Conservation (phyloP, 352 stramenopile genomes). For the Phytophthora ramorum region DNA sequence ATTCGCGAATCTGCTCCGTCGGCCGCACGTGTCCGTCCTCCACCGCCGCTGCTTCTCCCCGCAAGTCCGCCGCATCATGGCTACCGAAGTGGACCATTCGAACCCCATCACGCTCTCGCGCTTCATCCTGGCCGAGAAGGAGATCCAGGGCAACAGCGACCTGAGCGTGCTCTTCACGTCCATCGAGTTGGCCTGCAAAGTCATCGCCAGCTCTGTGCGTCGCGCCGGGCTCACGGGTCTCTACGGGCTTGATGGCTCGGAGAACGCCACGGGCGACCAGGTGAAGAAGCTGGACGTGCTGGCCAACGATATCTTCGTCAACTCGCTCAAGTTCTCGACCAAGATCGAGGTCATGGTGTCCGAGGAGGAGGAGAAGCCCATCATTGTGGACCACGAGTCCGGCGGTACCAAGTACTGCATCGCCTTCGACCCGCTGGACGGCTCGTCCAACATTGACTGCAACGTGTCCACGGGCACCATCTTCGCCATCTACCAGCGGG, state of each 20-base stretch:
- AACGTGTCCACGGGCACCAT: slow-evolving; percentile 99
- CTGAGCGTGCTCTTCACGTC: slow-evolving; percentile 96
- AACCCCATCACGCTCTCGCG: slow-evolving; percentile 94
- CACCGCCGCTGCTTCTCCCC: slow-evolving; percentile 1
- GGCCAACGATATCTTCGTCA: slow-evolving; percentile 99
- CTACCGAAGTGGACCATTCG: slow-evolving; percentile 65
- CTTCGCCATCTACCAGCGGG: slow-evolving; percentile 97
- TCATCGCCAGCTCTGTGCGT: slow-evolving; percentile 96
- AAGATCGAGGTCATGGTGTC: slow-evolving; percentile 98
- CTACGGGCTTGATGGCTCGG: slow-evolving; percentile 97
- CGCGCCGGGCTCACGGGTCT: slow-evolving; percentile 92
- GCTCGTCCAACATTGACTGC: slow-evolving; percentile 99
- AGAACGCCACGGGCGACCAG: slow-evolving; percentile 97
- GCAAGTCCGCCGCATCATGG: slow-evolving; percentile 25
- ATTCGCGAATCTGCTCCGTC: slow-evolving; percentile 36
- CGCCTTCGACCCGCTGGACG: slow-evolving; percentile 98
- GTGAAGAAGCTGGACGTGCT: slow-evolving; percentile 99
- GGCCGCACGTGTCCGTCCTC: slow-evolving; percentile 15
- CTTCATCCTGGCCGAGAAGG: slow-evolving; percentile 94
- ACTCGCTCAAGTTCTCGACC: slow-evolving; percentile 96
- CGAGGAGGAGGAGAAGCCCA: slow-evolving; percentile 98
- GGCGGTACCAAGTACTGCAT: slow-evolving; percentile 94
- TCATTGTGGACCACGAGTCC: slow-evolving; percentile 88
- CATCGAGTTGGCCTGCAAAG: slow-evolving; percentile 97
- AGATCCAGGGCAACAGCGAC: slow-evolving; percentile 93